Evolutionary conservation across 179 eudicot species (phyloP).

Genomic region (Corrigiola litoralis): DNA sequence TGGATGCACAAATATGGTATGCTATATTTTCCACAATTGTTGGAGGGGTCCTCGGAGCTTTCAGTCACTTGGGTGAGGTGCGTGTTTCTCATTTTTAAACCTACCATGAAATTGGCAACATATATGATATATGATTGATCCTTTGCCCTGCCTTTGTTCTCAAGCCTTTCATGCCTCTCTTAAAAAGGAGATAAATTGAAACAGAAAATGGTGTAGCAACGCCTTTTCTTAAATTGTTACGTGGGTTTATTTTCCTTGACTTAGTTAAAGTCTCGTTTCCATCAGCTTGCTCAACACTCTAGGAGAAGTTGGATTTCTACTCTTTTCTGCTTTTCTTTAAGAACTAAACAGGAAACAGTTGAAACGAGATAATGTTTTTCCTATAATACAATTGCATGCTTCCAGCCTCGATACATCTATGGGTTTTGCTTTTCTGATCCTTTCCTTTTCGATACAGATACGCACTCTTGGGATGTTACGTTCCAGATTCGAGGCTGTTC

Average conservation of each 20-base stretch:
- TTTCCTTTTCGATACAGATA: slow-evolving; percentile 38
- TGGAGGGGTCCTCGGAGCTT: slow-evolving; percentile 97
- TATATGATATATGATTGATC: background rate
- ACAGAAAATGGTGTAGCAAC: background rate
- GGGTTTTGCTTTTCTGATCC: background rate
- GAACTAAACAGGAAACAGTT: background rate
- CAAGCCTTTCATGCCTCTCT: background rate
- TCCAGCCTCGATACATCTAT: background rate
- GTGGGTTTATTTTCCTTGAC: background rate
- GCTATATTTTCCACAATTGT: slow-evolving; percentile 84
- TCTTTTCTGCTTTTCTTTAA: background rate
- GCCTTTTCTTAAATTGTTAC: background rate
- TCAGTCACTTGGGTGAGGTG: slow-evolving; percentile 99
- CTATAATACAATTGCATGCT: background rate
- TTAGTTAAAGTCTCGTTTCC: background rate
- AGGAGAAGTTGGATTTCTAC: too few species aligned
- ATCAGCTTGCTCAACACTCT: background rate
- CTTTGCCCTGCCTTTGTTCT: background rate
- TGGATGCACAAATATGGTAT: slow-evolving; percentile 99
- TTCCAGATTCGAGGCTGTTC: slow-evolving; percentile 92
- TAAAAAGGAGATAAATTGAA: background rate
- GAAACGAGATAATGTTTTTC: background rate
- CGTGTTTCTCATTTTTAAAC: slow-evolving; percentile 25
- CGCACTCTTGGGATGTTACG: slow-evolving; percentile 97
- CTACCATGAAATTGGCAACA: background rate